Conservation (phyloP, 1,284 basidiomycete species). For the Hortiboletus rubellus region DNA sequence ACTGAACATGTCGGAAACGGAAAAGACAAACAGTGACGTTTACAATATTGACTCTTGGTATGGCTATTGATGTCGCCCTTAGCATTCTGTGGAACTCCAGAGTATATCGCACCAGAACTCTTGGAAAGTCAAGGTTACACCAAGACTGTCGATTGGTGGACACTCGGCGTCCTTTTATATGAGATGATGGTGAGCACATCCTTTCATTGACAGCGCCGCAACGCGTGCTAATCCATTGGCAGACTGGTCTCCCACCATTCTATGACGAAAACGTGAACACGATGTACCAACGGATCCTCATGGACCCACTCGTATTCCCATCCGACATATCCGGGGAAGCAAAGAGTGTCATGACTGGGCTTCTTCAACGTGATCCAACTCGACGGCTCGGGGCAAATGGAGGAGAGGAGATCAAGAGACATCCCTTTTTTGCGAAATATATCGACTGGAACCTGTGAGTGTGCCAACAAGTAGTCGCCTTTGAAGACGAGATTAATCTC, state of each 20-base stretch:
- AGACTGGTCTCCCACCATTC: constrained; percentile 96
- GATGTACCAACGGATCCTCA: constrained; percentile 97
- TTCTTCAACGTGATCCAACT: constrained; percentile 88
- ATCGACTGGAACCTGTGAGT: constrained; percentile 83
- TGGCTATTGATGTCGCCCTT: constrained; percentile 9
- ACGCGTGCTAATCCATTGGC: constrained; percentile 9
- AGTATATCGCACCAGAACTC: constrained; percentile 96
- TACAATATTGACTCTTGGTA: background rate
- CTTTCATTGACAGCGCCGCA: background rate
- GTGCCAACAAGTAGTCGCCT: background rate
- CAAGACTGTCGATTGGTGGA: constrained; percentile 99
- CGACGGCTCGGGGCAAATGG: constrained; percentile 88
- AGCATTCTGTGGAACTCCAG: constrained; percentile 99
- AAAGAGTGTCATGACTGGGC: constrained; percentile 80
- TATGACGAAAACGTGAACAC: constrained; percentile 98
- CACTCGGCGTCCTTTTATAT: constrained; percentile 94
- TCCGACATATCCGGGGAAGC: constrained; percentile 90
- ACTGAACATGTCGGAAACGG: constrained; percentile 96
- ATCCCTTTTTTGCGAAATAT: constrained; percentile 94
- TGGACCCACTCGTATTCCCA: constrained; percentile 93
- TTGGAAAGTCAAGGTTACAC: constrained; percentile 97
- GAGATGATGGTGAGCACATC: constrained; percentile 86
- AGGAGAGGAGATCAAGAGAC: constrained; percentile 94
- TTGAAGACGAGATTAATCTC: constrained; percentile 5
- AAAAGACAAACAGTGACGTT: constrained; percentile 91